A percentile compares a stretch with the other conserved stretches of the same genome.
Evolutionary conservation across 352 stramenopile species (phyloP).

Genomic region (Phytophthora hybrid): DNA sequence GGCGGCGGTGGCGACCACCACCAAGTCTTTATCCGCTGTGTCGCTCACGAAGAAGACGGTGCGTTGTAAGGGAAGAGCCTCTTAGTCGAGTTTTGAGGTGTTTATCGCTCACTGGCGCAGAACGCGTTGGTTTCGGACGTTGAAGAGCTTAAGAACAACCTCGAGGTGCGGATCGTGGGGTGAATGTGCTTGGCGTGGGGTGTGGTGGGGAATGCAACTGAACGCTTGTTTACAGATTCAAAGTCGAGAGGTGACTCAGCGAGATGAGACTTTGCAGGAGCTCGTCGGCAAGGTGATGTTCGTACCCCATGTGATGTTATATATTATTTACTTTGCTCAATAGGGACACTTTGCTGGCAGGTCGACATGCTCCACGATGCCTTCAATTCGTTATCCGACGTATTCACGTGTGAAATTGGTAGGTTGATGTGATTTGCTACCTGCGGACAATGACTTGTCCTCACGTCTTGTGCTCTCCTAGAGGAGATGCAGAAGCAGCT

Average conservation of each 20-base stretch:
- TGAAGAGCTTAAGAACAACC: slow-evolving; percentile 64
- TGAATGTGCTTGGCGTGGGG: not conserved
- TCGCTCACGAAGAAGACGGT: slow-evolving; percentile 73
- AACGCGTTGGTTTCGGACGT: slow-evolving; percentile 60
- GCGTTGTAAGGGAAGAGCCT: not conserved
- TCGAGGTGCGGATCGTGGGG: slow-evolving; percentile 41
- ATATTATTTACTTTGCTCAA: not conserved
- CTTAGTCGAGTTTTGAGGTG: not conserved
- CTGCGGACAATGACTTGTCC: not conserved
- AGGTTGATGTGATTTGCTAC: not conserved
- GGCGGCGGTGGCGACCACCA: slow-evolving; percentile 46
- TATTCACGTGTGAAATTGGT: slow-evolving; percentile 64
- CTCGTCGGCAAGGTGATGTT: slow-evolving; percentile 43
- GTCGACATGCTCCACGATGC: slow-evolving; percentile 58
- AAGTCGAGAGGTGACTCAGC: slow-evolving; percentile 52
- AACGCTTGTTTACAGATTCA: slow-evolving; percentile 43
- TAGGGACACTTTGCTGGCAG: slow-evolving; percentile 15
- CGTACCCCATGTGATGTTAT: not conserved
- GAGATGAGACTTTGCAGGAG: slow-evolving; percentile 59
- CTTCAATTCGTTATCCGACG: slow-evolving; percentile 68
- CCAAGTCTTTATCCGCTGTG: slow-evolving; percentile 64
- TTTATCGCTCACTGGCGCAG: slow-evolving; percentile 17
- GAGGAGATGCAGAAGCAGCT: slow-evolving; percentile 50
- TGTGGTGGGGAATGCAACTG: not conserved
- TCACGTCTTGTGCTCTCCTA: not conserved